Conservation (phyloP, 805 yeast genomes). For the Ogataea neopini region DNA sequence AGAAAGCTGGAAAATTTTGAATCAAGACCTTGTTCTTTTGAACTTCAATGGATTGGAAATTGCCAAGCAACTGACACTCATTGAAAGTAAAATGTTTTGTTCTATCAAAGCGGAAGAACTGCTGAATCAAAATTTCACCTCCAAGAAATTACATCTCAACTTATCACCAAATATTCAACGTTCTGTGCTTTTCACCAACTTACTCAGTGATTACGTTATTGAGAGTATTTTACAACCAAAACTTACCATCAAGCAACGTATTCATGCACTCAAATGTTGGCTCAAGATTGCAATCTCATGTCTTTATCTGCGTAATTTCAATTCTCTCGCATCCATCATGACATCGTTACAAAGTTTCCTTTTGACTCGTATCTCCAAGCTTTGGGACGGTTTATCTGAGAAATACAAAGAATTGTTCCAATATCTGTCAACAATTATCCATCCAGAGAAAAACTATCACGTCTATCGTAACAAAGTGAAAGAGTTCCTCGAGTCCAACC, state of each 20-base stretch:
- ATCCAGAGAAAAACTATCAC: constrained; percentile 71
- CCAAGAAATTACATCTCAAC: constrained; percentile 57
- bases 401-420: constrained; percentile 64
- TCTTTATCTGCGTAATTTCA: constrained; percentile 70
- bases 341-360: constrained; percentile 74
- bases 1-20: constrained; percentile 57
- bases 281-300: constrained; percentile 72
- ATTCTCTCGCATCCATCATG: constrained; percentile 76
- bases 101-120: constrained; percentile 65
- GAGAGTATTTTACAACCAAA: constrained; percentile 65
- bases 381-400: constrained; percentile 60
- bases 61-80: constrained; percentile 73
- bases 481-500: constrained; percentile 52
- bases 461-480: constrained; percentile 66
- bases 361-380: constrained; percentile 56
- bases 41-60: constrained; percentile 70
- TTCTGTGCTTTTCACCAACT: constrained; percentile 67
- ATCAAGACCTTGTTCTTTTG: constrained; percentile 51
- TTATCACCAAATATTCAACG: constrained; percentile 64
- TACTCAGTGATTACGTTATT: constrained; percentile 68
- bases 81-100: constrained; percentile 68
- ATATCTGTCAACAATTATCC: constrained; percentile 65
- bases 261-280: constrained; percentile 65
- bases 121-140: constrained; percentile 61
- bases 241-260: constrained; percentile 48